Evolutionary conservation across 2,329 filamentous ascomycete species (phyloP), one percentile per base, ranked within the genome.

Genomic region (Ambrosiella cleistominuta): DNA sequence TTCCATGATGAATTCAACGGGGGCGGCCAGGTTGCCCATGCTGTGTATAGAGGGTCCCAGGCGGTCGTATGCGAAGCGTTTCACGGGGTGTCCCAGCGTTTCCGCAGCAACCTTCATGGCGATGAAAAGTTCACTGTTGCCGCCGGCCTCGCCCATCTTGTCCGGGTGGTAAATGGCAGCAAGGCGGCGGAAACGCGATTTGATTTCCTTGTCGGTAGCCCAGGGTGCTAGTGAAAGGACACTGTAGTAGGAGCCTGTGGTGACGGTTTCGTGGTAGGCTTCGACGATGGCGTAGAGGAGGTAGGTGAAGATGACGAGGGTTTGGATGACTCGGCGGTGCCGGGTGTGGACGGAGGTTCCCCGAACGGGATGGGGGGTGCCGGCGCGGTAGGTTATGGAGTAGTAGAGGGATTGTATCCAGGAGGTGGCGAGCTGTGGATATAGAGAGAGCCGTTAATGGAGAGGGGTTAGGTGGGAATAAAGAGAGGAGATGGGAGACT

Each of bases 271-370:
- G 72, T 86, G 82, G 75, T 95, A 87, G 65, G 88, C 85, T 72
- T 97, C 91, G 72, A 90, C 93, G 65, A 97, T 81, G 52, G 89
- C 95, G 75, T 95, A 96, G 63, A 85, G 71, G 42, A 97, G 86
- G 72, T 97, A 98, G 61, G 80, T 72, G 54, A 84, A 75, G 55
- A 97, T 84, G 65, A 97, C 87, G 64, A 84, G 74, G 66, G 91
- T 84, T 68, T 93, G 83, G 68, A 96, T 91, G 64, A 82, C 80
- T 60, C 86, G 85, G 61, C 88, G 84, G 72, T 97, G 87, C 59
- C 78, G 76, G 62, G 77, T 75, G 68, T 80, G 87, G 63, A 82
- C 82, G 1, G 81, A 76, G n/a, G 78, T 75, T 68, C 86, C 80
- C 40, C 85, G 80, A 60, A 72, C 79, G 1, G 85, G 91, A 61